Conservation (phyloP, 148 eudicot species). For the Cornus kousa region DNA sequence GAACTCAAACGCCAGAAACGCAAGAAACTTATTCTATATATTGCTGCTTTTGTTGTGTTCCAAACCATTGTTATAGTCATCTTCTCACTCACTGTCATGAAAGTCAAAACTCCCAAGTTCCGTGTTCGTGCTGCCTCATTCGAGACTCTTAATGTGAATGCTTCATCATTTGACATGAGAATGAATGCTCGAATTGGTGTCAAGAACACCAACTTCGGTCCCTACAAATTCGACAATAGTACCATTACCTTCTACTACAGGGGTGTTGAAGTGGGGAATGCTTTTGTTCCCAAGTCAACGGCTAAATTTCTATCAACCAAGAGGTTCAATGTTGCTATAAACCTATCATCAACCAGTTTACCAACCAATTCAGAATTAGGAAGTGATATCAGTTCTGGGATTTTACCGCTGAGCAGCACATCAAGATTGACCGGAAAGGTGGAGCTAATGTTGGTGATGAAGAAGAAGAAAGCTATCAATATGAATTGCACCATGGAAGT, state of each 20-base stretch:
- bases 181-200: slow-evolving; percentile 11
- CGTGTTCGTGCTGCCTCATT: background rate
- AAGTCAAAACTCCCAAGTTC: slow-evolving; percentile 13
- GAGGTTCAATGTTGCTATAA: background rate
- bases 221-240: background rate
- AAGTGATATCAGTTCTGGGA: slow-evolving; percentile 1
- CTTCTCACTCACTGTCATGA: slow-evolving; percentile 12
- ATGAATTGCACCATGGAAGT: background rate
- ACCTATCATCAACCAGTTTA: background rate
- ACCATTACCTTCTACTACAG: slow-evolving; percentile 2
- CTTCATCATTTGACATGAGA: slow-evolving; percentile 1
- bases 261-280: background rate
- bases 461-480: background rate
- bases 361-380: background rate
- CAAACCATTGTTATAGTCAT: background rate
- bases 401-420: slow-evolving; percentile 3
- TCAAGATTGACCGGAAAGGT: background rate
- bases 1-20: slow-evolving; percentile 1
- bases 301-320: background rate
- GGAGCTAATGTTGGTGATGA: background rate
- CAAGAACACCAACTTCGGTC: slow-evolving; percentile 10
- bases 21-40: background rate
- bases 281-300: background rate
- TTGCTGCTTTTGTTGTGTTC: background rate
- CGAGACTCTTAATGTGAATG: background rate